Percentiles rank a stretch among this genome's conserved stretches.
Evolutionary conservation across 2,329 filamentous ascomycete species (phyloP).

Genomic region (Neofusicoccum cordaticola): DNA sequence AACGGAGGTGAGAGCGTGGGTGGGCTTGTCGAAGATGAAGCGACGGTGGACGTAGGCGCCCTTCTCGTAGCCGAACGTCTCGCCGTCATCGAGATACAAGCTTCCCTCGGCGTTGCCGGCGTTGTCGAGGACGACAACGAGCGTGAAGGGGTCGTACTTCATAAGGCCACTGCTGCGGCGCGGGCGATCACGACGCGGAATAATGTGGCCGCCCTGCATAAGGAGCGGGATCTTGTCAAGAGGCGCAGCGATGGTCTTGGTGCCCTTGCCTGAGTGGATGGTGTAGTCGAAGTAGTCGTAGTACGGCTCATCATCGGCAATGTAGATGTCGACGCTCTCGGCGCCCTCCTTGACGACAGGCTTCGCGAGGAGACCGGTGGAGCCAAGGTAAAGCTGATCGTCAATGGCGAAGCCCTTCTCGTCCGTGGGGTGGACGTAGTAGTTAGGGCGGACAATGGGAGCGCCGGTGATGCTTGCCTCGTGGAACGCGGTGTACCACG

Average conservation of each 20-base stretch:
- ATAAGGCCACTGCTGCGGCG: slow-evolving; percentile 83
- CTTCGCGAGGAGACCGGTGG: slow-evolving; percentile 86
- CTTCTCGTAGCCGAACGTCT: slow-evolving; percentile 81
- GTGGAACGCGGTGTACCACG: slow-evolving; percentile 97
- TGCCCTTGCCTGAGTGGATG: slow-evolving; percentile 68
- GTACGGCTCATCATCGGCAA: slow-evolving; percentile 85
- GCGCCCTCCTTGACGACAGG: slow-evolving; percentile 79
- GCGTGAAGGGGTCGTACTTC: slow-evolving; percentile 92
- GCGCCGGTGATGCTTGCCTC: slow-evolving; percentile 78
- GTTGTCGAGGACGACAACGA: slow-evolving; percentile 71
- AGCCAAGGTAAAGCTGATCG: slow-evolving; percentile 88
- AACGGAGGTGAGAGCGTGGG: slow-evolving; percentile 63
- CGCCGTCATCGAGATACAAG: slow-evolving; percentile 89
- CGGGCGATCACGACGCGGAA: slow-evolving; percentile 84
- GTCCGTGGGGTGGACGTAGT: slow-evolving; percentile 84
- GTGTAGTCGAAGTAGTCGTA: slow-evolving; percentile 95
- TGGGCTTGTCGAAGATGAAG: slow-evolving; percentile 62
- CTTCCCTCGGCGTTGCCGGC: slow-evolving; percentile 73
- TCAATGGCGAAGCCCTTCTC: slow-evolving; percentile 86
- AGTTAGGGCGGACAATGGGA: slow-evolving; percentile 88
- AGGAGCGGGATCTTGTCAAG: slow-evolving; percentile 84
- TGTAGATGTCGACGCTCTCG: slow-evolving; percentile 72
- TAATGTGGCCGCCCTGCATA: slow-evolving; percentile 89
- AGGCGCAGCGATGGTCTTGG: slow-evolving; percentile 70
- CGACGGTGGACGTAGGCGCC: slow-evolving; percentile 85